Evolutionary conservation across 495 filamentous ascomycete genomes (phyloP), one percentile per base, ranked within the genome.

Genomic region (Penicillium verhagenii): DNA sequence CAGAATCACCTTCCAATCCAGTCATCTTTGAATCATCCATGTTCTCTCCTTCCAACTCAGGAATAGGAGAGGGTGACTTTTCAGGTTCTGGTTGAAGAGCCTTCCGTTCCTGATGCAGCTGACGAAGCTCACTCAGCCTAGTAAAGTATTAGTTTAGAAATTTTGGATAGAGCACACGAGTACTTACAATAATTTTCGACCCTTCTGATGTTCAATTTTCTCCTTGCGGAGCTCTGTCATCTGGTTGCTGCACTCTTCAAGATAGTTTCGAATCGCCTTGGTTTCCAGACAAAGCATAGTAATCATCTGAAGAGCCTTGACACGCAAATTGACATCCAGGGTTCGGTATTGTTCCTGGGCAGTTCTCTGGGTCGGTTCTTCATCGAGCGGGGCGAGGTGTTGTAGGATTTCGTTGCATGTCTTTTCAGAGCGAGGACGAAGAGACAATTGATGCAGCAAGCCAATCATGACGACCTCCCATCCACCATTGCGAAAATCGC

Each of bases 191-290:
- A 80, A 78, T 68, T 94, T 97, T 61, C 88, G 84, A 50, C 86
- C 80, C 52, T 91, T 82, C 69, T 97, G 94, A 66, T 84, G 86
- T 59, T 96, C 89, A 52, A 96, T 96, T 72, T 96, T 97, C 69
- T 95, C 88, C 70, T 97, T 98, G 18, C 94, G 82, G 63, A 91
- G 87, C 38, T 83, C 83, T 3, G 94, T 98, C 95, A 97, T 96
- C 53, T 89, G 85, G 57, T 91, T 88, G 43, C 85, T 87, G 71
- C 91, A 95, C 56, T 92, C 85, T 53, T 96, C 91, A 74, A 98
- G 87, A 63, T 94, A 96, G 14, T 84, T 85, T 33, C 91, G 83
- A 52, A 97, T 83, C 2, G 87, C 85, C 64, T 88, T 89, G 3
- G 93, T 96, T 59, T 90, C 86, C 43, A 92, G 73, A n/a, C 87